Conservation (phyloP, 2,329 filamentous ascomycete genomes). For the Gnomoniopsis smithogilvyi region DNA sequence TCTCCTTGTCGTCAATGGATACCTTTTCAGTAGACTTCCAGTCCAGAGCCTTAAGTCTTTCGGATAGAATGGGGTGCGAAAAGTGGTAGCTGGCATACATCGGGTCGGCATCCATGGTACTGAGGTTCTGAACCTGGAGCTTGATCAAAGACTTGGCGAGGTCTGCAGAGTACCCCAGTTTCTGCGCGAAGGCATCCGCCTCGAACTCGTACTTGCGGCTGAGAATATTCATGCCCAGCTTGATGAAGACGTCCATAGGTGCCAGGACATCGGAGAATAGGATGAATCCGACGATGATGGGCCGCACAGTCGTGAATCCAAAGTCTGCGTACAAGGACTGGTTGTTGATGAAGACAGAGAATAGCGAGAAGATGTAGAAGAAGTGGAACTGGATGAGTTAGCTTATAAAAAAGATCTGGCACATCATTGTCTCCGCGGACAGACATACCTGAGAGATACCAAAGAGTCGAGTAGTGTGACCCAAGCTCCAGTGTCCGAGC, state of each 20-base stretch:
- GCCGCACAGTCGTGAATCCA: constrained; percentile 77
- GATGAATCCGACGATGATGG: constrained; percentile 95
- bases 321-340: constrained; percentile 85
- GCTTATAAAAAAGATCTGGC: constrained; percentile 8
- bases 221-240: constrained; percentile 93
- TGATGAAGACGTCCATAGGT: constrained; percentile 91
- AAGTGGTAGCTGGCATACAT: constrained; percentile 98
- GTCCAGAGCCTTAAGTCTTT: constrained; percentile 84
- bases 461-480: constrained; percentile 90
- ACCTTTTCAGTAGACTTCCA: constrained; percentile 67
- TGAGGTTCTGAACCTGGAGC: constrained; percentile 96
- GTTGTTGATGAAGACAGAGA: constrained; percentile 98
- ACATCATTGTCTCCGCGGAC: not conserved
- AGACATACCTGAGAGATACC: constrained; percentile 72
- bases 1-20: constrained; percentile 30
- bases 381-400: constrained; percentile 68
- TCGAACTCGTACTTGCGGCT: constrained; percentile 95
- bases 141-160: constrained; percentile 89
- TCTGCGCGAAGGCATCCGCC: constrained; percentile 84
- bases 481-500: constrained; percentile 94
- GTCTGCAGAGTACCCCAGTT: constrained; percentile 79
- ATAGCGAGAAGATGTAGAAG: constrained; percentile 94
- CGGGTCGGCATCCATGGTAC: constrained; percentile 98
- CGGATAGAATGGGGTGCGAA: constrained; percentile 93
- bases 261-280: constrained; percentile 96